Conservation (phyloP, 495 filamentous ascomycete genomes). For the Aspergillus haitiensis region DNA sequence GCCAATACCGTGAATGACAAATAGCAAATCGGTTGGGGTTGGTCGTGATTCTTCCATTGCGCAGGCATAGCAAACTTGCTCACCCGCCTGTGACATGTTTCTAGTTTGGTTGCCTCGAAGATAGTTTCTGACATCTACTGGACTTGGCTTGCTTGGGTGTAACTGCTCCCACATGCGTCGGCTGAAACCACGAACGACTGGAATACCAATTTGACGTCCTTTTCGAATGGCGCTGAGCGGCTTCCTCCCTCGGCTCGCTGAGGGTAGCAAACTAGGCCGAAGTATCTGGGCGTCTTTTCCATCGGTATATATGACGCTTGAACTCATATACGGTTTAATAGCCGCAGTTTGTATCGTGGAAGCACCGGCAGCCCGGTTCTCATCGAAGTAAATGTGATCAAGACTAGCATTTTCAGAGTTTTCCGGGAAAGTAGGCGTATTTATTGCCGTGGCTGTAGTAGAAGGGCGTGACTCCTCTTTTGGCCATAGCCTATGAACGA, state of each 20-base stretch:
- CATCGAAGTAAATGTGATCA: constrained; percentile 24
- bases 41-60: constrained; percentile 62
- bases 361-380: constrained; percentile 48
- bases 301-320: constrained; percentile 82
- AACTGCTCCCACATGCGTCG: constrained; percentile 71
- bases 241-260: constrained; percentile 70
- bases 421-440: constrained; percentile 4
- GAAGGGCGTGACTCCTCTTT: constrained; percentile 45
- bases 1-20: constrained; percentile 94
- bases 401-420: constrained; percentile 8
- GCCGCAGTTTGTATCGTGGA: constrained; percentile 30
- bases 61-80: constrained; percentile 51
- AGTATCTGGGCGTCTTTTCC: constrained; percentile 72
- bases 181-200: constrained; percentile 85
- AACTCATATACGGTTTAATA: constrained; percentile 58
- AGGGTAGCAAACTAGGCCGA: constrained; percentile 75
- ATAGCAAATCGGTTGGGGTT: constrained; percentile 78
- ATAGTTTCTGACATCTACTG: constrained; percentile 49
- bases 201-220: constrained; percentile 77
- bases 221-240: constrained; percentile 84
- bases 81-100: constrained; percentile 27
- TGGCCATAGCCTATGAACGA: constrained; percentile 78
- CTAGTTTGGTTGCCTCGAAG: constrained; percentile 42
- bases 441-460: constrained; percentile 10
- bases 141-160: constrained; percentile 59